These are phyloP conservation scores for Ormosia semicastrata DNA, from an alignment of 306 rosid species.

Conservation along the genomic window DNA sequence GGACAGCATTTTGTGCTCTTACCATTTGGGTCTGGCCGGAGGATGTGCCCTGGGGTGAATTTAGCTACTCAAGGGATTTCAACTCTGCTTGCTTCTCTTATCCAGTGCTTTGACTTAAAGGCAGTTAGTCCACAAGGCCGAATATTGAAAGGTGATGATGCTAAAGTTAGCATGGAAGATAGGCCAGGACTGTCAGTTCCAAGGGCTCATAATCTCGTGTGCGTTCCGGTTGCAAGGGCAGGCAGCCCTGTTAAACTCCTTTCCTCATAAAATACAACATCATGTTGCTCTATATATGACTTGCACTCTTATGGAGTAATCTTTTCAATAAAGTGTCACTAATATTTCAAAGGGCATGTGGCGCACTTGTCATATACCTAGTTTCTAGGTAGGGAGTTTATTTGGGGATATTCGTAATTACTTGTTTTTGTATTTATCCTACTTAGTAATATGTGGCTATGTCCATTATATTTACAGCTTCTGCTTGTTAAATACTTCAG, in stretches of 20 bases:
- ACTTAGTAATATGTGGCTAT: no score
- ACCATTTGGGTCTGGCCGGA: conserved; percentile 60
- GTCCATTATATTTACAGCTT: no score
- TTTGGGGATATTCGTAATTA: no score
- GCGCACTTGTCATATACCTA: no score
- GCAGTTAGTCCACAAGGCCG: not conserved
- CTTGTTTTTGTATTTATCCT: no score
- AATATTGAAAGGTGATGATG: not conserved
- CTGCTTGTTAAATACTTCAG: no score
- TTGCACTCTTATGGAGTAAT: not conserved
- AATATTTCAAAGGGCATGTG: no score
- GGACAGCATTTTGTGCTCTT: conserved; percentile 37
- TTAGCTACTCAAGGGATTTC: conserved; percentile 47
- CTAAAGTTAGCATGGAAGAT: conserved; percentile 36
- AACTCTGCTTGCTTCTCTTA: conserved; percentile 36
- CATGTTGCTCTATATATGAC: not conserved
- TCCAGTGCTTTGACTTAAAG: conserved; percentile 51
- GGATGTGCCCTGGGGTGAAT: conserved; percentile 47
- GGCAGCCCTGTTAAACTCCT: not conserved
- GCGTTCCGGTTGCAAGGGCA: conserved; percentile 29
- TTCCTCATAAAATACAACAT: not conserved
- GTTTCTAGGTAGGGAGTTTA: no score
- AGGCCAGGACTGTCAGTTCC: conserved; percentile 43
- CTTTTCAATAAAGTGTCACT: not conserved
- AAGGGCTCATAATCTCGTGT: conserved; percentile 33